phyloP scores from a whole-genome alignment of 1,139 yeast species.

The Candida pseudoviswanathii region DNA sequence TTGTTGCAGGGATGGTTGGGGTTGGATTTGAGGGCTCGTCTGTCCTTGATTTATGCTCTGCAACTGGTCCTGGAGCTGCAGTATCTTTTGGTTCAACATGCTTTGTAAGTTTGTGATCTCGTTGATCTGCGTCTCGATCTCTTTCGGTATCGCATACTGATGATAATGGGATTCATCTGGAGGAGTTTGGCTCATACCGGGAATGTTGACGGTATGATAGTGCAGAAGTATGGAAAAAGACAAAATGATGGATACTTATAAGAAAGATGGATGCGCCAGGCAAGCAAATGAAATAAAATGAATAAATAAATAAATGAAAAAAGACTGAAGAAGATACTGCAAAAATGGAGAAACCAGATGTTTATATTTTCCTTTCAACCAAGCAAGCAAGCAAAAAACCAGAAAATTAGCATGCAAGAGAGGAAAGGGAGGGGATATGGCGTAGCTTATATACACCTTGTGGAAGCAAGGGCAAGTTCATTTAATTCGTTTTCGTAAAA shows the following conservation, averaged over 20 bases:
- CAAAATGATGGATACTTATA: too few species aligned
- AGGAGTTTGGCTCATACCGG: constrained; percentile 1
- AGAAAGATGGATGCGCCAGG: too few species aligned
- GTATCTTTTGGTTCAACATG: constrained; percentile 1
- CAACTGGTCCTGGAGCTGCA: constrained; percentile 1
- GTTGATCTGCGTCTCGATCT: not conserved
- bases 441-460: not conserved
- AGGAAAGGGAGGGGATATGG: not conserved
- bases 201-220: too few species aligned
- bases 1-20: constrained; percentile 7
- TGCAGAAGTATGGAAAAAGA: too few species aligned
- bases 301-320: not conserved
- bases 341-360: not conserved
- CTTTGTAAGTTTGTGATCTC: not conserved
- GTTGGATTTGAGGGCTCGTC: not conserved
- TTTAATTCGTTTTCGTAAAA: constrained; percentile 1
- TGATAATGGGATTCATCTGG: constrained; percentile 2
- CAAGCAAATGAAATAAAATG: not conserved
- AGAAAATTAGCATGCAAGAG: not conserved
- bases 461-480: not conserved
- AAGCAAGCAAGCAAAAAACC: not conserved
- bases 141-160: constrained; percentile 1
- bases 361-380: not conserved
- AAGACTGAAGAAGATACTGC: not conserved
- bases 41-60: not conserved